Percentiles rank a stretch among this genome's conserved stretches.
These are phyloP conservation scores for Wallacemonas rigidus DNA, from an alignment of 208 protist genomes.

Conservation along the genomic window DNA sequence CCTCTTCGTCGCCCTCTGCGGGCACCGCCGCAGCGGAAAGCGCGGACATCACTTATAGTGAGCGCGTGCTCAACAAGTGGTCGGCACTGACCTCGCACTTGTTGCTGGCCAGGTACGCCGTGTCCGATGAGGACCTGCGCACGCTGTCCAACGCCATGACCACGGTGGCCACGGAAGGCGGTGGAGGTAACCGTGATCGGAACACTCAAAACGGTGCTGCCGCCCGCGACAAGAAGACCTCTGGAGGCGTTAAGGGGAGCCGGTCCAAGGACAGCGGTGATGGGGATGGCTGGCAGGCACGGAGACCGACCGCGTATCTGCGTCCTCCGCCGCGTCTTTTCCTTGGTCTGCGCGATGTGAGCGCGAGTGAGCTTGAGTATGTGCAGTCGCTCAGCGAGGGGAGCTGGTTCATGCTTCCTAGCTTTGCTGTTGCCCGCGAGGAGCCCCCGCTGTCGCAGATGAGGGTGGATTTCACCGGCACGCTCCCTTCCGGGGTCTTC, in stretches of 20 bases:
- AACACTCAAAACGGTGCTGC: not conserved
- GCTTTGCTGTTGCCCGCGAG: conserved; percentile 55
- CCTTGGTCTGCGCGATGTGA: conserved; percentile 64
- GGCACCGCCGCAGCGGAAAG: not conserved
- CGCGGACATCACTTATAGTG: conserved; percentile 10
- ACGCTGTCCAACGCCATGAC: conserved; percentile 21
- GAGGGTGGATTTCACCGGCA: not conserved
- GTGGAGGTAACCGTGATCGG: not conserved
- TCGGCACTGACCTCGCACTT: conserved; percentile 31
- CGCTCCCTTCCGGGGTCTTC: not conserved
- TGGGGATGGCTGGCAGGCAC: conserved; percentile 2
- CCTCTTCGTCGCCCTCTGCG: not conserved
- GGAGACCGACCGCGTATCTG: conserved; percentile 10
- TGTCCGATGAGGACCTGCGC: conserved; percentile 12
- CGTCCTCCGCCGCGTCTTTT: conserved; percentile 58
- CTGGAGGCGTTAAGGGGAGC: not conserved
- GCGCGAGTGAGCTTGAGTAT: conserved; percentile 46
- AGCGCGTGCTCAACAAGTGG: conserved; percentile 30
- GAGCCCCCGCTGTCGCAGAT: conserved; percentile 14
- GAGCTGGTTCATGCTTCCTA: conserved; percentile 80
- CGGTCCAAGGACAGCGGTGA: not conserved
- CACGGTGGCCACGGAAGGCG: not conserved
- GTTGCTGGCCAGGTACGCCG: conserved; percentile 17
- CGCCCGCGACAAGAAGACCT: conserved; percentile 6
- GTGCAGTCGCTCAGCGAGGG: conserved; percentile 40